Evolutionary conservation across 1,284 basidiomycete species (phyloP).

Genomic region (Heterobasidion occidentale): DNA sequence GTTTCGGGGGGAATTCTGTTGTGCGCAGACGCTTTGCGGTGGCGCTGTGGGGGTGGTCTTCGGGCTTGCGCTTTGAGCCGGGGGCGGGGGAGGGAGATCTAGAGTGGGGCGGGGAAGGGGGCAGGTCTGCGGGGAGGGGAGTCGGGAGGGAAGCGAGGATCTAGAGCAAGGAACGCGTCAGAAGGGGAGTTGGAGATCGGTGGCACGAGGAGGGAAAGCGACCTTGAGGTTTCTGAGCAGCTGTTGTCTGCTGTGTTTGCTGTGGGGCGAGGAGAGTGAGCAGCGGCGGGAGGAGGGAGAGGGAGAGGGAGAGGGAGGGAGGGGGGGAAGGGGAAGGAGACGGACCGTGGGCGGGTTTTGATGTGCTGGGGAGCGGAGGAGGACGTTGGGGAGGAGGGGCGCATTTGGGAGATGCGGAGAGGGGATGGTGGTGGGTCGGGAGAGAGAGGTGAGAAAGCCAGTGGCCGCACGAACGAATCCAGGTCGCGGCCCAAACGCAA

Average conservation of each 20-base stretch:
- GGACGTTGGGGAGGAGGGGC: slow-evolving; percentile 1
- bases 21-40: slow-evolving; percentile 52
- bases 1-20: slow-evolving; percentile 26
- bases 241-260: slow-evolving; percentile 52
- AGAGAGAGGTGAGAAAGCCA: slow-evolving; percentile 8
- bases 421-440: slow-evolving; percentile 1
- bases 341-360: not conserved
- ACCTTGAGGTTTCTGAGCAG: slow-evolving; percentile 57
- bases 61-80: slow-evolving; percentile 53
- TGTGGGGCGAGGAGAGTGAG: slow-evolving; percentile 17
- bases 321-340: not conserved
- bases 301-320: slow-evolving; percentile 13
- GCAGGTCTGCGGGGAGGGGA: slow-evolving; percentile 54
- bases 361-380: slow-evolving; percentile 17
- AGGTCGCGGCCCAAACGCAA: not conserved
- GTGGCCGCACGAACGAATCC: slow-evolving; percentile 1
- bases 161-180: slow-evolving; percentile 24
- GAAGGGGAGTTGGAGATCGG: slow-evolving; percentile 9
- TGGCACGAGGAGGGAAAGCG: slow-evolving; percentile 11
- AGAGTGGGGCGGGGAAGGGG: slow-evolving; percentile 61
- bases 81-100: slow-evolving; percentile 52
- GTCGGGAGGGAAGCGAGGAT: slow-evolving; percentile 48
- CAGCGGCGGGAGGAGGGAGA: slow-evolving; percentile 7
- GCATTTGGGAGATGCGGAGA: slow-evolving; percentile 4
- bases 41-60: slow-evolving; percentile 28